Evolutionary conservation across 169 alveolate genomes (phyloP), one percentile per base, ranked within the genome.

Genomic region (Plasmodium vivax): DNA sequence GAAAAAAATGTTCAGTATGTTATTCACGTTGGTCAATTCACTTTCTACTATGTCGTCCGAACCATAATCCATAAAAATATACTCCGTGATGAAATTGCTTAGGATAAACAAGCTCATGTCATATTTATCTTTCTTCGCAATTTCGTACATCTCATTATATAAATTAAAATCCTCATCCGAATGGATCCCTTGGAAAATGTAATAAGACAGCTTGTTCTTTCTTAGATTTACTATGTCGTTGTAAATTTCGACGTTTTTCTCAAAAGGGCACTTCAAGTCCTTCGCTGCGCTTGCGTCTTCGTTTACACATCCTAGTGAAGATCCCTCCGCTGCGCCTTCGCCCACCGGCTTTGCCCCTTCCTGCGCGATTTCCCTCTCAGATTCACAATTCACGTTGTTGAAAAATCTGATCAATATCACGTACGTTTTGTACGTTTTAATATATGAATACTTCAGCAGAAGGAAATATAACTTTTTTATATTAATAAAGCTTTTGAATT

Each of bases 401-500:
- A 88, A 88, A 88, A 88, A 88, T 68, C 94, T 80, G 36, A 88
- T 88, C 30, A 88, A 88, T 71, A 88, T 79, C 58, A 88, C 80
- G 23, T 88, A 88, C 5, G 94, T 88, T 88, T 88, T 88, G 54
- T 88, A 88, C 34, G 94, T 88, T 68, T 88, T 88, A 36, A 88
- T 80, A 54, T 79, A 88, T 2, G 94, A 88, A 45, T 88, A 81
- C n/a, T 81, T 88, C n/a, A 88, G 88, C 68, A 88, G 75, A 27
- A 88, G 68, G 74, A 88, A 88, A 88, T 88, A 88, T 58, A 88
- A 62, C 51, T 88, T 88, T 68, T 80, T 88, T 77, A 88, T 79
- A 68, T 88, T 88, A 58, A 88, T 88, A 43, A 88, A 88, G 73
- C 94, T 88, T 88, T 88, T 88, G 80, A 88, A 88, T 80, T 80